Evolutionary conservation across 2,329 filamentous ascomycete species (phyloP).

Genomic region (Trichoderma guizhouense): DNA sequence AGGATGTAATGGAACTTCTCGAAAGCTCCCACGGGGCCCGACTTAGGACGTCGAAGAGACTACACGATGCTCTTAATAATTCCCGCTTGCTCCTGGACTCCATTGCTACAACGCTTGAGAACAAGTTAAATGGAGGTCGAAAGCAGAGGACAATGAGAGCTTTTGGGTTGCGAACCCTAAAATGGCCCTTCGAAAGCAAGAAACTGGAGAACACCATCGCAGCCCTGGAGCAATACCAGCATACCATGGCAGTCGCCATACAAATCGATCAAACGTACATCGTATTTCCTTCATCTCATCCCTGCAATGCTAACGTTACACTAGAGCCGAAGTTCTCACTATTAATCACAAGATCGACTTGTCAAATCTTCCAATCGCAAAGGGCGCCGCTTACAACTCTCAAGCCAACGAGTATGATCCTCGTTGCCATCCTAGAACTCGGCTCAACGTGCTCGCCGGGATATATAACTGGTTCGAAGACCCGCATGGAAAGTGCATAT

Average conservation of each 20-base stretch:
- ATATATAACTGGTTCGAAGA: background rate
- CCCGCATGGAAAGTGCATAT: background rate
- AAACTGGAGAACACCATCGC: background rate
- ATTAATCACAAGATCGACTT: background rate
- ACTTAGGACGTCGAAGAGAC: background rate
- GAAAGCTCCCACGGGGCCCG: background rate
- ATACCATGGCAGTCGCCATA: background rate
- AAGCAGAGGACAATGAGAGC: background rate
- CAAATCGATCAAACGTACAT: background rate
- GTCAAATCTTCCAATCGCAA: accelerated
- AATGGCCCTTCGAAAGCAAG: background rate
- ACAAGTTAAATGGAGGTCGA: background rate
- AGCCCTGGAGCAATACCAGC: background rate
- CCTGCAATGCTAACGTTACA: background rate
- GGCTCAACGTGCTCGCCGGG: background rate
- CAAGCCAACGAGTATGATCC: background rate
- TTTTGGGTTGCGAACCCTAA: background rate
- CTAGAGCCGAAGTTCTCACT: background rate
- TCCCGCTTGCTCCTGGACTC: background rate
- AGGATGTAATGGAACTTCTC: background rate
- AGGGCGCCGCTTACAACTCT: background rate
- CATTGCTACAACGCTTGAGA: background rate
- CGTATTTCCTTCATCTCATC: accelerated
- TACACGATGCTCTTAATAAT: background rate
- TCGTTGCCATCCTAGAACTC: background rate